Base-by-base conservation (phyloP, 352 stramenopile genomes). In the Globisporangium echinulatum region DNA sequence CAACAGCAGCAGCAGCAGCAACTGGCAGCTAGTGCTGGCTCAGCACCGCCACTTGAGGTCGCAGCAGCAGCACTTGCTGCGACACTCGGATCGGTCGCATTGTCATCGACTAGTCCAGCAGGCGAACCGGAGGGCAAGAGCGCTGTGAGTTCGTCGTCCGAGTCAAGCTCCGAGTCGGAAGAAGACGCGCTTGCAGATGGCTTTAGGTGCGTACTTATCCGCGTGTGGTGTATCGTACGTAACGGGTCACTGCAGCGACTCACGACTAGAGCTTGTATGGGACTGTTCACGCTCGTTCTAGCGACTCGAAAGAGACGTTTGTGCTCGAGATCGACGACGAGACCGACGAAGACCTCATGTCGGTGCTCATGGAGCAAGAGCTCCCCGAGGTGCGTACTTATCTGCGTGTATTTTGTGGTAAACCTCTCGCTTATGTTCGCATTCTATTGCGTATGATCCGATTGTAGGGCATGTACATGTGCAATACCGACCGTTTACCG, bases 241-340 rank as follows among this genome's bases (percentile, higher is more conserved):
- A 25, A 25, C 25, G 25, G 2, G 25, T 2, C 25, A 25, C 25
- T 25, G 25, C 25, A 25, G 25, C 25, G 25, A 25, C 25, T 25
- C 25, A 25, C 25, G 25, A 25, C 25, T 25, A 25, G 25, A 25
- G 25, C 25, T 25, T 25, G 25, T 25, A 25, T 25, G 25, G 25
- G 25, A 25, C 25, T 25, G 25, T 25, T 25, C 25, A 25, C 25
- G 25, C 25, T 25, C 25, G 25, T 25, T 13, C 5, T 47, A 90
- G 85, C 49, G 85, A 94, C 62, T 89, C 79, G 14, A 91, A 90
- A 53, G 71, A 92, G 44, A 92, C 87, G 14, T 96, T 96, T 65
- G 85, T 96, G 5, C 64, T 96, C 25, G 87, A 97, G 58, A 94
- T 97, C 43, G 90, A 97, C 55, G 90, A 97, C 59, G 90, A 97